Evolutionary conservation across 129 eudicot species (phyloP).

Genomic region (Arctium minus): DNA sequence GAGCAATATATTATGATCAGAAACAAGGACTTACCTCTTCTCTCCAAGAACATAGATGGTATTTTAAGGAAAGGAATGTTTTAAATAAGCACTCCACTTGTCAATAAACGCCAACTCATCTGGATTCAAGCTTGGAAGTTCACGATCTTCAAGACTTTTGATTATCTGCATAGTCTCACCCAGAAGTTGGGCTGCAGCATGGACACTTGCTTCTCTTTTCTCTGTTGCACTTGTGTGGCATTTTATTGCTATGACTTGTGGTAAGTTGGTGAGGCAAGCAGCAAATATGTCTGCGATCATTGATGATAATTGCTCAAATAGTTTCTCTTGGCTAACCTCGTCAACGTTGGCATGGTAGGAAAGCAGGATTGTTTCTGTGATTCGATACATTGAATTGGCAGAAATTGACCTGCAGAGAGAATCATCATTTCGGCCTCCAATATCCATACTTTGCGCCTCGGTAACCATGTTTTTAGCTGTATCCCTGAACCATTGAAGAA

Average conservation of each 20-base stretch:
- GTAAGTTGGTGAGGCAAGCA: background rate
- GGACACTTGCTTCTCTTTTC: no score
- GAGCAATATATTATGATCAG: no score
- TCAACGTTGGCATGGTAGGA: background rate
- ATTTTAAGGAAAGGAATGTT: background rate
- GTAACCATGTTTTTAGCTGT: background rate
- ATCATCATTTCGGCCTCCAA: background rate
- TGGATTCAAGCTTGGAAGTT: no score
- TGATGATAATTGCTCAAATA: constrained; percentile 16
- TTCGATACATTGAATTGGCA: constrained; percentile 35
- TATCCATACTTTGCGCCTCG: background rate
- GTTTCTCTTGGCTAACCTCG: background rate
- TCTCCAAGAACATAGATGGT: background rate
- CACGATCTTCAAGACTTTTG: no score
- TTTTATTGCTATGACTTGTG: no score
- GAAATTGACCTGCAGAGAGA: constrained; percentile 15
- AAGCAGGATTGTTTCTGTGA: constrained; percentile 10
- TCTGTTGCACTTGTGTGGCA: no score
- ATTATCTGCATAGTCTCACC: no score
- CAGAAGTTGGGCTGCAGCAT: no score
- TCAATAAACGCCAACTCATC: no score
- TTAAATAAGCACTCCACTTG: constrained; percentile 7
- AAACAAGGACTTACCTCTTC: no score
- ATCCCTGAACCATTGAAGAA: background rate
- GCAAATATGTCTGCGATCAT: constrained; percentile 31